phyloP scores from a whole-genome alignment of 257 asterid species.

The Ballota nigra region DNA sequence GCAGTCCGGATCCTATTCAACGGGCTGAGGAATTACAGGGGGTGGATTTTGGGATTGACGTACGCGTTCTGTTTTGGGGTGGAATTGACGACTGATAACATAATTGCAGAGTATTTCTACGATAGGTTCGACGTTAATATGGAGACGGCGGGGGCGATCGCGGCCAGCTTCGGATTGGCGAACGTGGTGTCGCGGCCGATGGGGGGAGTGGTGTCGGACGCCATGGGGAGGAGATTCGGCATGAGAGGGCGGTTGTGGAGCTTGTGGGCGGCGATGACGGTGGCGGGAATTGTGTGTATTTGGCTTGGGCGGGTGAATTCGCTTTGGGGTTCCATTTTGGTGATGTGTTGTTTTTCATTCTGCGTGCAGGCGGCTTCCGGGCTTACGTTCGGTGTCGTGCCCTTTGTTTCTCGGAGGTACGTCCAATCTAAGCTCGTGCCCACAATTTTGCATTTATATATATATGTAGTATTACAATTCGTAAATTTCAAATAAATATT shows the following conservation, averaged over 20 bases:
- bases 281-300: constrained; percentile 46
- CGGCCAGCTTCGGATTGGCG: constrained; percentile 92
- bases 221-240: constrained; percentile 55
- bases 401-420: constrained; percentile 66
- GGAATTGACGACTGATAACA: constrained; percentile 75
- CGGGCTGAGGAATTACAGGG: constrained; percentile 62
- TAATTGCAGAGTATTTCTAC: constrained; percentile 76
- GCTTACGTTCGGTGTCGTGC: constrained; percentile 62
- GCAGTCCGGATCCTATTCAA: constrained; percentile 33
- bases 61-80: constrained; percentile 88
- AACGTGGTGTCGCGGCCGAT: constrained; percentile 74
- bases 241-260: constrained; percentile 71
- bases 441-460: too few species aligned
- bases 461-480: too few species aligned
- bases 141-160: constrained; percentile 74
- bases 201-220: constrained; percentile 75
- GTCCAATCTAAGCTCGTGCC: too few species aligned
- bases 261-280: constrained; percentile 50
- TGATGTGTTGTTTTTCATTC: constrained; percentile 49
- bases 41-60: constrained; percentile 81
- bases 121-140: constrained; percentile 73
- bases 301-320: constrained; percentile 38
- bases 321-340: constrained; percentile 43
- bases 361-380: constrained; percentile 71
- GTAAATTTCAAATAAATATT: too few species aligned